Conservation (phyloP, 108 stramenopile species). For the Asterionellopsis glacialis region DNA sequence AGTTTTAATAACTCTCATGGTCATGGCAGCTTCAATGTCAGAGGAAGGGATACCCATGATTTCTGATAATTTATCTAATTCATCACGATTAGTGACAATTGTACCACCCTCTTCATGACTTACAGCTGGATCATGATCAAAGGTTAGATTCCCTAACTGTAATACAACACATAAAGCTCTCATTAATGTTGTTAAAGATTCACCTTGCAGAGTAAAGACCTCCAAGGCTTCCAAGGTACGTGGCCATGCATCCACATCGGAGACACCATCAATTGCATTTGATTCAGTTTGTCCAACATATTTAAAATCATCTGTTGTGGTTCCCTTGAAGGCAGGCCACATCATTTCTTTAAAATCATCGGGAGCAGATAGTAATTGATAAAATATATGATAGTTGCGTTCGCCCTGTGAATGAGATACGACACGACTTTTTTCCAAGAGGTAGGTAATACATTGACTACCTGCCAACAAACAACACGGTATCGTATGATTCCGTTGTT, state of each 20-base stretch:
- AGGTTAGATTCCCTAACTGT: constrained; percentile 78
- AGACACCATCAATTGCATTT: constrained; percentile 40
- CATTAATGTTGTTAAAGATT: constrained; percentile 39
- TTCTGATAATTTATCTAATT: constrained; percentile 47
- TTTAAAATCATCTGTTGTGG: constrained; percentile 21
- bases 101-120: constrained; percentile 36
- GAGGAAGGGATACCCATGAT: constrained; percentile 62
- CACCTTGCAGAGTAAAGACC: constrained; percentile 45
- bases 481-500: constrained; percentile 28
- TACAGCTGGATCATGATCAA: constrained; percentile 29
- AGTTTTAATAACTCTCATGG: constrained; percentile 46
- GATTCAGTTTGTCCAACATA: constrained; percentile 39
- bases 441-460: constrained; percentile 67
- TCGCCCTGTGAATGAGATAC: constrained; percentile 76
- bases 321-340: constrained; percentile 25
- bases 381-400: constrained; percentile 95
- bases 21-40: constrained; percentile 48
- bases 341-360: constrained; percentile 28
- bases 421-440: constrained; percentile 92
- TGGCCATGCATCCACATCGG: constrained; percentile 50
- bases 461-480: constrained; percentile 47
- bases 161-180: constrained; percentile 71
- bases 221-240: constrained; percentile 59
- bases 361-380: constrained; percentile 66
- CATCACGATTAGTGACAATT: constrained; percentile 31